phyloP scores from a whole-genome alignment of 2,329 filamentous ascomycete species.

The Incumbomyces lentus region DNA sequence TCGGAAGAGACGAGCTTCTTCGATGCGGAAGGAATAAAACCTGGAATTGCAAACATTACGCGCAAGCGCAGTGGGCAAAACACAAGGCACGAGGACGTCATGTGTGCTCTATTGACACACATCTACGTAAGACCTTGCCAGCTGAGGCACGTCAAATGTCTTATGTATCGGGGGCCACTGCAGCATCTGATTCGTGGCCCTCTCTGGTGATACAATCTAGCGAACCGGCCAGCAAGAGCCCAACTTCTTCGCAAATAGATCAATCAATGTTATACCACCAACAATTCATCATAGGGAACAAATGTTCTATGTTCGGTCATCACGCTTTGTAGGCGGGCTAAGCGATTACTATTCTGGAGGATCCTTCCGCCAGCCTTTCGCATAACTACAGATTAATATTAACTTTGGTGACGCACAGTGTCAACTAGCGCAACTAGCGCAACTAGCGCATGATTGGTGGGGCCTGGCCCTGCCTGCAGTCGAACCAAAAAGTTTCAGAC shows the following conservation, averaged over 20 bases:
- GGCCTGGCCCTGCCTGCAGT: not conserved
- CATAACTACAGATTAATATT: too few species aligned
- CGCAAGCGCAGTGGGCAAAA: not conserved
- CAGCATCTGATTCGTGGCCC: not conserved
- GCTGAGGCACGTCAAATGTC: not conserved
- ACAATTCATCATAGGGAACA: not conserved
- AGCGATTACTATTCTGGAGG: too few species aligned
- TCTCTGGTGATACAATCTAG: not conserved
- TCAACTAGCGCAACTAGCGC: too few species aligned
- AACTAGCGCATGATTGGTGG: not conserved
- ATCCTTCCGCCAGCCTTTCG: too few species aligned
- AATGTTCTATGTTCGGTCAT: too few species aligned
- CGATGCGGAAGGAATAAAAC: slow-evolving; percentile 69
- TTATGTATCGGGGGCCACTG: not conserved
- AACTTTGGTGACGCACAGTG: not conserved
- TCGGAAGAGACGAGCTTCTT: slow-evolving; percentile 94
- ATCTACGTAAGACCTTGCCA: not conserved
- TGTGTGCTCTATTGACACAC: not conserved
- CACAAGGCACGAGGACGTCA: not conserved
- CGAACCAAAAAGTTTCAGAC: slow-evolving; percentile 2
- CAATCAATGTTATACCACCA: not conserved
- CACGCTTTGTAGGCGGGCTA: not conserved
- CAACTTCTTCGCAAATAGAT: not conserved
- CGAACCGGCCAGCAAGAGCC: not conserved
- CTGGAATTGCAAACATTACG: not conserved